Evolutionary conservation across 345 rosid genomes (phyloP).

Genomic region (Linum lewisii): DNA sequence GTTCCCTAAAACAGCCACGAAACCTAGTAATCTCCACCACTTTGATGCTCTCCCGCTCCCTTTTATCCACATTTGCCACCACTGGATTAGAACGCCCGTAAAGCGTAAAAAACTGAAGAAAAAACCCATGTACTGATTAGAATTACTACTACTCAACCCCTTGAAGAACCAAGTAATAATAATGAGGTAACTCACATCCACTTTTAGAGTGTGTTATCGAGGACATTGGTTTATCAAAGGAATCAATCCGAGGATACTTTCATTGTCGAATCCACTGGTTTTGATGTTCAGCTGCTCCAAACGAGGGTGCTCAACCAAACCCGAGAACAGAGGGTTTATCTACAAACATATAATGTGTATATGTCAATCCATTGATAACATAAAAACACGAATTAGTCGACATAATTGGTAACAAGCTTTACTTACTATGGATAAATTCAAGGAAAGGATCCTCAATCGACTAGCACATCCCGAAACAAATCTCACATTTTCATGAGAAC

Average conservation of each 20-base stretch:
- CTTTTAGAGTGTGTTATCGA: neutral
- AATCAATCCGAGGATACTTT: neutral
- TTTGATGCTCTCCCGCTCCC: neutral
- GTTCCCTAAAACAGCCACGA: neutral
- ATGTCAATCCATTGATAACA: no score
- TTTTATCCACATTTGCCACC: neutral
- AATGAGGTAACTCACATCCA: neutral
- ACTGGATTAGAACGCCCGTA: no score
- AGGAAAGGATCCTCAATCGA: neutral
- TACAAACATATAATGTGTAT: no score
- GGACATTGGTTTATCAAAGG: conserved; percentile 5
- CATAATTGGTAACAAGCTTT: neutral
- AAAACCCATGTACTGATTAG: neutral
- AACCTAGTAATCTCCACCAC: neutral
- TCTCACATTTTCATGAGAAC: neutral
- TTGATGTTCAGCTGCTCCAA: neutral
- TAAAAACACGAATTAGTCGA: neutral
- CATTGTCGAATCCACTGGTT: neutral
- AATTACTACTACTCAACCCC: no score
- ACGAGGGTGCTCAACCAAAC: neutral
- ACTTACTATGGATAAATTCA: neutral
- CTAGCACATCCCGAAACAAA: neutral
- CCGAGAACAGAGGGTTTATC: neutral
- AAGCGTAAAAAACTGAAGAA: no score
- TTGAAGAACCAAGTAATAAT: neutral